These are phyloP conservation scores for Lachnellula occidentalis DNA, from an alignment of 2,329 filamentous ascomycete genomes.

Conservation along the genomic window DNA sequence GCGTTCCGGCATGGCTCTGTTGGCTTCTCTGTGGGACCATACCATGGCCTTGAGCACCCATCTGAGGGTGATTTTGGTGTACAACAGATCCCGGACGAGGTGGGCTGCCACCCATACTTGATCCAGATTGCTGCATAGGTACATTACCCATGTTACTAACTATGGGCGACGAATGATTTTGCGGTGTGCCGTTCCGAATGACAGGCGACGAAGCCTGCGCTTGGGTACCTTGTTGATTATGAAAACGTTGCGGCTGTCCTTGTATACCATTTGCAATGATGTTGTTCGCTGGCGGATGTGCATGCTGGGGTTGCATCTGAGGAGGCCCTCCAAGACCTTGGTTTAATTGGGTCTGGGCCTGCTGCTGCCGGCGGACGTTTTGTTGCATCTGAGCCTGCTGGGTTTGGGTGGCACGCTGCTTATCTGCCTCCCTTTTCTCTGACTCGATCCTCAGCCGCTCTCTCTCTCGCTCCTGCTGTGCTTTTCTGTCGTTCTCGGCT, in stretches of 20 bases:
- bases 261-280: constrained; percentile 37
- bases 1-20: constrained; percentile 61
- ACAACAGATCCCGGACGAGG: constrained; percentile 61
- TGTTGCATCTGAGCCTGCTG: constrained; percentile 26
- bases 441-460: constrained; percentile 35
- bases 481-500: constrained; percentile 41
- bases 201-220: constrained; percentile 64
- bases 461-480: constrained; percentile 42
- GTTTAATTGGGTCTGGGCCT: constrained; percentile 27
- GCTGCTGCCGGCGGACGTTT: constrained; percentile 30
- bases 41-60: constrained; percentile 54
- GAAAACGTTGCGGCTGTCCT: constrained; percentile 31
- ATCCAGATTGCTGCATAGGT: constrained; percentile 60
- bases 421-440: constrained; percentile 30
- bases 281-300: constrained; percentile 39
- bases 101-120: constrained; percentile 64
- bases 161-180: constrained; percentile 60
- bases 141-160: constrained; percentile 42
- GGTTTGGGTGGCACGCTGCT: constrained; percentile 37
- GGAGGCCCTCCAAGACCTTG: constrained; percentile 26
- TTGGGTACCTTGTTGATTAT: constrained; percentile 50
- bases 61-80: constrained; percentile 48
- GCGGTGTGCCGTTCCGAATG: constrained; percentile 56
- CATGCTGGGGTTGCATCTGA: constrained; percentile 38
- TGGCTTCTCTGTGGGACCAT: constrained; percentile 63